Percentiles rank a stretch among this genome's conserved stretches.
Evolutionary conservation across 768 basidiomycete species (phyloP).

Genomic region (Boletus sp.): DNA sequence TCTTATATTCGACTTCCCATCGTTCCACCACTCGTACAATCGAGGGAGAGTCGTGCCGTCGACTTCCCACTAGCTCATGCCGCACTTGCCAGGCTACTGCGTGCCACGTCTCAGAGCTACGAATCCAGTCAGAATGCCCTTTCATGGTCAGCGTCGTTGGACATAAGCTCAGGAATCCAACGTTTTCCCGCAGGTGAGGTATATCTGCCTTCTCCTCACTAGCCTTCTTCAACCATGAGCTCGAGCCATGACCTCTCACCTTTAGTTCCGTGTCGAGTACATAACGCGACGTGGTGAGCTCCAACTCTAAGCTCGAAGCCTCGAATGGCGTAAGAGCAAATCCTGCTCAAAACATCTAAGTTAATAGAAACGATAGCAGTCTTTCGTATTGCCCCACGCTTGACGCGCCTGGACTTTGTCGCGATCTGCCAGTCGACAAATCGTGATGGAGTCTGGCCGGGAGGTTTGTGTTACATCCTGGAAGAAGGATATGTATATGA

Average conservation of each 20-base stretch:
- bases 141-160: neutral
- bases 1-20: slow-evolving; percentile 22
- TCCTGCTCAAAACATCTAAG: slow-evolving; percentile 22
- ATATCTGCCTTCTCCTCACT: slow-evolving; percentile 14
- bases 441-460: neutral
- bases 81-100: slow-evolving; percentile 1
- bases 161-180: slow-evolving; percentile 7
- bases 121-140: neutral
- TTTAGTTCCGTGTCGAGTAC: neutral
- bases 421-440: slow-evolving; percentile 3
- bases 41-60: neutral
- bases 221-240: neutral
- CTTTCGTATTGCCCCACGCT: slow-evolving; percentile 7
- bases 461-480: slow-evolving; percentile 1
- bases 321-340: slow-evolving; percentile 21
- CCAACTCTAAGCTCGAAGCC: neutral
- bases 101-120: neutral
- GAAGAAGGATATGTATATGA: slow-evolving; percentile 10
- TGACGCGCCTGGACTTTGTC: slow-evolving; percentile 3
- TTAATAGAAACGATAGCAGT: slow-evolving; percentile 7
- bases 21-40: neutral
- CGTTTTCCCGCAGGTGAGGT: slow-evolving; percentile 13
- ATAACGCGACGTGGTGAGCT: neutral
- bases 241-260: slow-evolving; percentile 7
- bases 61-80: neutral